These are phyloP conservation scores for Calonectria pauciramosa DNA, from an alignment of 2,329 filamentous ascomycete species.

Conservation along the genomic window DNA sequence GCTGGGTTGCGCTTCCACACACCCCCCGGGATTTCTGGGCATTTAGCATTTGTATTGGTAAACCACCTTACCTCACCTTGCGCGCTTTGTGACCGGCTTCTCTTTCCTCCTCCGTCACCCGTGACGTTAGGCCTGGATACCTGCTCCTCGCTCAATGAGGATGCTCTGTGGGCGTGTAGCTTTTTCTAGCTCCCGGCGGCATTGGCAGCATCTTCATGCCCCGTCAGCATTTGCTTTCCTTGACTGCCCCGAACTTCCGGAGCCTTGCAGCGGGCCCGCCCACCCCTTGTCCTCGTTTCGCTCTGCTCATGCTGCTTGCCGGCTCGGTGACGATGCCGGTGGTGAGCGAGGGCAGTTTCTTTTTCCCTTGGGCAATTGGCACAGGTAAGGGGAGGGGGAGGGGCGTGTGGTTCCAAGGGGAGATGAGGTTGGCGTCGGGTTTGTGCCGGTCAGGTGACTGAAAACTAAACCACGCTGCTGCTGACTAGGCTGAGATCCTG, in stretches of 20 bases:
- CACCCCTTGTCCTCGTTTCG: conserved; percentile 3
- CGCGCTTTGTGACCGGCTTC: not conserved
- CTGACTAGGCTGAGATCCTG: conserved; percentile 5
- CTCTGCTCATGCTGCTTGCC: conserved; percentile 36
- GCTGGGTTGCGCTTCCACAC: not conserved
- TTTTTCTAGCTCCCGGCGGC: not conserved
- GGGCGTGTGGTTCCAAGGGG: not conserved
- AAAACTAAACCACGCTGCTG: not conserved
- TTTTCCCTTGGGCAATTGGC: not conserved
- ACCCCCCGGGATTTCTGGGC: not conserved
- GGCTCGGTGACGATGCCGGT: conserved; percentile 37
- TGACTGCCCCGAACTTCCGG: conserved; percentile 43
- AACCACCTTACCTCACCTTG: conserved; percentile 15
- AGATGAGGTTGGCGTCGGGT: not conserved
- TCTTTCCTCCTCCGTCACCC: not conserved
- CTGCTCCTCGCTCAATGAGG: not conserved
- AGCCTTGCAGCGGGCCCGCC: conserved; percentile 1
- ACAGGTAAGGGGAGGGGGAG: not conserved
- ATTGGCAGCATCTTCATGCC: not conserved
- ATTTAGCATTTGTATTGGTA: conserved; percentile 21
- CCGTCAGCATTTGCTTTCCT: conserved; percentile 9
- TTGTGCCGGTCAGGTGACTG: not conserved
- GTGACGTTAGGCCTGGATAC: not conserved
- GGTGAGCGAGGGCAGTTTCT: conserved; percentile 14
- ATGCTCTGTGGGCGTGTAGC: not conserved